These are phyloP conservation scores for Triangularia verruculosa DNA, from an alignment of 2,329 filamentous ascomycete genomes.

Conservation along the genomic window DNA sequence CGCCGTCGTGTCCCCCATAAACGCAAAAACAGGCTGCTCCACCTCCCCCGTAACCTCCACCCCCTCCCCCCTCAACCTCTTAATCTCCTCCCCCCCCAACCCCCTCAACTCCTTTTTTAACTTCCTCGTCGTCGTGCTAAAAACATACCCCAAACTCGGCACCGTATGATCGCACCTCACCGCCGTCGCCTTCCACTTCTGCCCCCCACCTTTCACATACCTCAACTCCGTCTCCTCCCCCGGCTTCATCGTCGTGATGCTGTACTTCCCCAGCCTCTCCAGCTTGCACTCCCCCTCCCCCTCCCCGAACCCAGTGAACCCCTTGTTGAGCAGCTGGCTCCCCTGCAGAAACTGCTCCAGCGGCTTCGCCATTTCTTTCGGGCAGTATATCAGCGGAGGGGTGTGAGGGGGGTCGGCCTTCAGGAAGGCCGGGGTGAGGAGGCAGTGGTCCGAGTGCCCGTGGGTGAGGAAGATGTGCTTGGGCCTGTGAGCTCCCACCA, in stretches of 20 bases:
- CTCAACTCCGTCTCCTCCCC: constrained; percentile 39
- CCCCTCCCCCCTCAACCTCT: constrained; percentile 36
- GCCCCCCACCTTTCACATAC: constrained; percentile 24
- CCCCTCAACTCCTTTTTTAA: constrained; percentile 39
- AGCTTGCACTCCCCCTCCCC: not conserved
- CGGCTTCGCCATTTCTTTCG: constrained; percentile 37
- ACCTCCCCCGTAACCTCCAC: constrained; percentile 40
- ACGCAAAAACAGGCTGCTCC: constrained; percentile 43
- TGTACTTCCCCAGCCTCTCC: constrained; percentile 28
- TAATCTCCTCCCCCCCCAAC: constrained; percentile 38
- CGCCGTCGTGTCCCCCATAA: constrained; percentile 47
- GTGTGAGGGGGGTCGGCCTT: constrained; percentile 36
- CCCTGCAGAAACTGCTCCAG: constrained; percentile 42
- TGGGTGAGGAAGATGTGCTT: constrained; percentile 51
- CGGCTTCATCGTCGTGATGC: constrained; percentile 36
- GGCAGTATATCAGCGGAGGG: constrained; percentile 47
- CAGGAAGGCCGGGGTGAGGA: constrained; percentile 43
- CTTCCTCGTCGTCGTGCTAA: constrained; percentile 38
- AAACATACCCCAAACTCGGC: constrained; percentile 48
- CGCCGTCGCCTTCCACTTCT: constrained; percentile 39
- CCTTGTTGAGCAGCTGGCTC: constrained; percentile 41
- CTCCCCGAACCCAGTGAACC: constrained; percentile 31
- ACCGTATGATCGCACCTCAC: constrained; percentile 48
- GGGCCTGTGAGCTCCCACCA: constrained; percentile 44
- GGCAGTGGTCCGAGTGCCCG: constrained; percentile 47